Evolutionary conservation across 257 asterid genomes (phyloP).

Genomic region (Lithospermum erythrorhizon): DNA sequence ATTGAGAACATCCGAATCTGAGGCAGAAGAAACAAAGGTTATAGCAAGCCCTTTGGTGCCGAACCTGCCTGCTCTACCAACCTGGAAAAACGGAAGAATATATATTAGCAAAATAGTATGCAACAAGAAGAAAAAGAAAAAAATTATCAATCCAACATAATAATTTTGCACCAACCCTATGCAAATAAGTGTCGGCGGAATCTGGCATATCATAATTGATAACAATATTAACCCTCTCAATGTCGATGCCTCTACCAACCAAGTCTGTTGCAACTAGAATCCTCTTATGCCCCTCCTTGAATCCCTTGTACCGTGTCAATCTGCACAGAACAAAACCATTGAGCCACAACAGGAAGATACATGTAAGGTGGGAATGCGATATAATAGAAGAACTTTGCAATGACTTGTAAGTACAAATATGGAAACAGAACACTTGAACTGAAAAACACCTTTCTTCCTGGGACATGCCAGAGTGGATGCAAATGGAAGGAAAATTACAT

Average conservation of each 20-base stretch:
- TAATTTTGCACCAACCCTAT: slow-evolving; percentile 41
- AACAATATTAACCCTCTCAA: slow-evolving; percentile 85
- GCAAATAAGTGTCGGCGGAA: slow-evolving; percentile 84
- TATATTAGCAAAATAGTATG: not conserved
- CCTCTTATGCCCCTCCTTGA: slow-evolving; percentile 92
- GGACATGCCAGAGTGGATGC: slow-evolving; percentile 95
- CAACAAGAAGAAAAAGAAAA: not conserved
- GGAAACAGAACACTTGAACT: not conserved
- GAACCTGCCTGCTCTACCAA: slow-evolving; percentile 91
- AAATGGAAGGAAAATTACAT: slow-evolving; percentile 83
- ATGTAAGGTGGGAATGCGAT: not conserved
- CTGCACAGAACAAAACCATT: slow-evolving; percentile 22
- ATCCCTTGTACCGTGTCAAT: slow-evolving; percentile 74
- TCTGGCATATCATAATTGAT: slow-evolving; percentile 95
- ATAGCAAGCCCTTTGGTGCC: slow-evolving; percentile 95
- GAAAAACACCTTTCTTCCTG: slow-evolving; percentile 69
- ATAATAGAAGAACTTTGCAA: no score
- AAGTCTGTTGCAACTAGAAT: slow-evolving; percentile 86
- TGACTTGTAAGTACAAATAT: not conserved
- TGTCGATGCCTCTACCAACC: slow-evolving; percentile 91
- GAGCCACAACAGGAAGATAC: not conserved
- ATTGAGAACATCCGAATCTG: slow-evolving; percentile 89
- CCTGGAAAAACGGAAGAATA: slow-evolving; percentile 25
- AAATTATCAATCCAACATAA: not conserved
- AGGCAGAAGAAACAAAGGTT: slow-evolving; percentile 79